These are phyloP conservation scores for Cicer pinnatifidum DNA, from an alignment of 306 rosid species.

Conservation along the genomic window DNA sequence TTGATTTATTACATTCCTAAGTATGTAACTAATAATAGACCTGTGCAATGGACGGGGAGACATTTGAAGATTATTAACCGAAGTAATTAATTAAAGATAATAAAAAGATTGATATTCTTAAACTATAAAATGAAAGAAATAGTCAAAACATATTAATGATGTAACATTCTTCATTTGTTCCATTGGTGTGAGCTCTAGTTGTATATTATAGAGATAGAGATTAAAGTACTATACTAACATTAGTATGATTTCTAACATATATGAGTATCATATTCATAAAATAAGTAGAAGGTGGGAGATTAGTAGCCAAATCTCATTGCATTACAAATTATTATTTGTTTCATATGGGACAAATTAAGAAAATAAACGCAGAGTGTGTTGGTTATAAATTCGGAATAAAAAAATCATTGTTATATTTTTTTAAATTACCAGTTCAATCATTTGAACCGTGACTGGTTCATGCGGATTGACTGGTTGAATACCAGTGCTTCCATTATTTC, in stretches of 20 bases:
- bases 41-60: too few relatives aligned
- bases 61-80: too few relatives aligned
- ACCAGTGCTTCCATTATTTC: neutral
- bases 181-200: too few relatives aligned
- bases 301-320: neutral
- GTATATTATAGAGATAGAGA: neutral
- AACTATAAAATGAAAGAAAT: too few relatives aligned
- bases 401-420: neutral
- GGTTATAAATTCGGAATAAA: constrained; percentile 13
- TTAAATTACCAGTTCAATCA: neutral
- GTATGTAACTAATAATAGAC: neutral
- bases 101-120: too few relatives aligned
- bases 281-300: neutral
- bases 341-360: neutral
- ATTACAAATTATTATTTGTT: constrained; percentile 1
- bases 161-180: too few relatives aligned
- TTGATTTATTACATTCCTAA: neutral
- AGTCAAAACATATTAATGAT: too few relatives aligned
- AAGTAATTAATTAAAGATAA: too few relatives aligned
- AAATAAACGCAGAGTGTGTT: neutral
- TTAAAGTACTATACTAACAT: neutral
- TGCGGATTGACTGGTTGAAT: constrained; percentile 1
- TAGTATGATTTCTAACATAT: neutral
- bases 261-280: neutral
- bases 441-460: constrained; percentile 7